Base-by-base conservation (phyloP, 2,329 filamentous ascomycete species). In the Fusarium siculi region DNA sequence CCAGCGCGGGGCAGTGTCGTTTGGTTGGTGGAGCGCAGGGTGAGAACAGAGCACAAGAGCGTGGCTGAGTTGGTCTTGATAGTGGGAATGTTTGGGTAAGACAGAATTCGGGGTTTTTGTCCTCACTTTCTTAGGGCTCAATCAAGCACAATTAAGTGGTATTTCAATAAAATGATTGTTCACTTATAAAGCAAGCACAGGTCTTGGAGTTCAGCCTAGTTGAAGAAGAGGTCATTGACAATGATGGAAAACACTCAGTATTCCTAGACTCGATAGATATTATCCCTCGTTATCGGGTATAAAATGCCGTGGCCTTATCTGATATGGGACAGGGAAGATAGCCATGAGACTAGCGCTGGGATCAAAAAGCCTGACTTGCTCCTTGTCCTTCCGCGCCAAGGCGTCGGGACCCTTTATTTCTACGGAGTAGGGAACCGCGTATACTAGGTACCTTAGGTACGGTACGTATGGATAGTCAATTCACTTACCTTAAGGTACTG, bases 1-100 rank as follows among this genome's bases (percentile, higher is more conserved):
- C 37, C 63, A 57, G 67, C 71, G 71, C 63, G 71, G 71, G 71
- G 68, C 72, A 72, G 72, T 74, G 72, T 74, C 56, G 53, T 70
- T 65, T 72, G 63, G 71, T 55, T 54, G 46, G 71, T 74, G 72
- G 71, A 74, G 60, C 50, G 62, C 39, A 63, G 60, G 57, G 57
- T 52, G 55, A 63, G 46, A 59, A 43, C 50, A 63, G 37, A 56
- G 63, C 64, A 72, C 70, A 68, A 54, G 36, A 54, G 63, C 61
- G 71, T 73, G 71, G 71, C 71, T 74, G 71, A 73, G 71, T 60
- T 56, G 34, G 56, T 52, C 43, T 53, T 58, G 61, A 65, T 65
- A 66, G 63, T 53, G 70, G 65, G 47, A 59, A 49, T 49, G 11
- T 54, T 55, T 64, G 42, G 32, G 63, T 50, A 28, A 43, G 65